Percentiles rank a stretch among this genome's conserved stretches.
These are phyloP conservation scores for apple (Malus domestica) DNA, from an alignment of 306 rosid species.

Conservation along the genomic window DNA sequence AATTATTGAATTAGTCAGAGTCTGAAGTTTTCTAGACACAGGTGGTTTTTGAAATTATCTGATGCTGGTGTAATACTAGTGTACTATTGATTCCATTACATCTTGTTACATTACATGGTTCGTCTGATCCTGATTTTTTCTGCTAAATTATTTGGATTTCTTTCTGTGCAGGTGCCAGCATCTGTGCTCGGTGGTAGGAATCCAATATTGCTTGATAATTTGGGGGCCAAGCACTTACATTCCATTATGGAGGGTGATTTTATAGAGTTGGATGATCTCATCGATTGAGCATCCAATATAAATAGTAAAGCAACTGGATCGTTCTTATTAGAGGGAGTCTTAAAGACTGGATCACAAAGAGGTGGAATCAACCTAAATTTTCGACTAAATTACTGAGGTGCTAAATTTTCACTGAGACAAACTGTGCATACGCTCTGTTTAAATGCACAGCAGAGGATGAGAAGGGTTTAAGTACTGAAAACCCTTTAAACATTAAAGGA, in stretches of 20 bases:
- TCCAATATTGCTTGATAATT: slow-evolving; percentile 17
- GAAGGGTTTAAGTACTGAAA: slow-evolving; percentile 20
- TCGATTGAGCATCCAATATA: slow-evolving; percentile 12
- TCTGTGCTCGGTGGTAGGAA: slow-evolving; percentile 17
- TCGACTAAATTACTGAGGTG: slow-evolving; percentile 17
- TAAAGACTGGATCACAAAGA: slow-evolving; percentile 14
- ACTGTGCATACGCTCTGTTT: slow-evolving; percentile 19
- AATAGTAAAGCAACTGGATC: not conserved
- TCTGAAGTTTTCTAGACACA: not conserved
- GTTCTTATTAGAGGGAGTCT: not conserved
- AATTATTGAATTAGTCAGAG: not conserved
- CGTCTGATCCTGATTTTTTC: not conserved
- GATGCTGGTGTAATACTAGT: not conserved
- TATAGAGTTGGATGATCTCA: slow-evolving; percentile 61
- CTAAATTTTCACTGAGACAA: not conserved
- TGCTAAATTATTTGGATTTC: not conserved
- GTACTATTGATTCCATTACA: not conserved
- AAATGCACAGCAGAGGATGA: slow-evolving; percentile 20
- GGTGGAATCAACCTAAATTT: slow-evolving; percentile 18
- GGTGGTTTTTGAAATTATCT: not conserved
- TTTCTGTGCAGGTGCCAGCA: slow-evolving; percentile 36
- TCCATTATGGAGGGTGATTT: slow-evolving; percentile 48
- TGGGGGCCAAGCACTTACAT: slow-evolving; percentile 15
- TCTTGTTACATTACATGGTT: not conserved
- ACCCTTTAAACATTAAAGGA: slow-evolving; percentile 15